Evolutionary conservation across 129 eudicot genomes (phyloP).

Genomic region (Escallonia herrerae): DNA sequence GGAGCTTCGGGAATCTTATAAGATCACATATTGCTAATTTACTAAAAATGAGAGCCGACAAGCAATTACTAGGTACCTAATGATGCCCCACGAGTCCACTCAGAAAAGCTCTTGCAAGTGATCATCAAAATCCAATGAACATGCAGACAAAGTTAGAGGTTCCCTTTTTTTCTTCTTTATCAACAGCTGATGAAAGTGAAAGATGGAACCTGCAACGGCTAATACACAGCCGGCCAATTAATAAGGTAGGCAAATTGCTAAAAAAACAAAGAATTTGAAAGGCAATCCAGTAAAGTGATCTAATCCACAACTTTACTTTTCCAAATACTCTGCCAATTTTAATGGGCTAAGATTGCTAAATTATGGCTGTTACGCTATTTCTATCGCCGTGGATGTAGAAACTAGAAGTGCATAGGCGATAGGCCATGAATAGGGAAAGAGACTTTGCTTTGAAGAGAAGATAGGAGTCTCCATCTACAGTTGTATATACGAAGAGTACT

Average conservation of each 20-base stretch:
- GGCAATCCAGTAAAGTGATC: conserved; percentile 11
- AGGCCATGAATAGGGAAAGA: conserved; percentile 20
- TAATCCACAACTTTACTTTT: not conserved
- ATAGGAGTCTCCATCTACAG: conserved; percentile 33
- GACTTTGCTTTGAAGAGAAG: conserved; percentile 79
- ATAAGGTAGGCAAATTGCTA: conserved; percentile 14
- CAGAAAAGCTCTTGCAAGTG: conserved; percentile 10
- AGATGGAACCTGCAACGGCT: conserved; percentile 38
- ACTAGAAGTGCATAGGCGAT: not conserved
- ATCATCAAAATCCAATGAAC: conserved; percentile 14
- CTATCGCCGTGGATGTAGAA: not conserved
- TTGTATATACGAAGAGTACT: conserved; percentile 22
- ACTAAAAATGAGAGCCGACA: conserved; percentile 33
- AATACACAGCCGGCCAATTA: conserved; percentile 39
- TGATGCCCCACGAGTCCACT: conserved; percentile 44
- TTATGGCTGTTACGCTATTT: not conserved
- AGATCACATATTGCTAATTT: conserved; percentile 46
- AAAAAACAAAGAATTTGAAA: not conserved
- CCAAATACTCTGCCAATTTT: not conserved
- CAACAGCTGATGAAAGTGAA: conserved; percentile 36
- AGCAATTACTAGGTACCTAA: conserved; percentile 29
- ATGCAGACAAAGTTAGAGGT: conserved; percentile 15
- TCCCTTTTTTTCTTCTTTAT: not conserved
- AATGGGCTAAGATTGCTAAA: conserved; percentile 10
- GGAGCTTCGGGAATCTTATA: conserved; percentile 43